Base-by-base conservation (phyloP, 1,284 basidiomycete species). In the Sparassis latifolia region DNA sequence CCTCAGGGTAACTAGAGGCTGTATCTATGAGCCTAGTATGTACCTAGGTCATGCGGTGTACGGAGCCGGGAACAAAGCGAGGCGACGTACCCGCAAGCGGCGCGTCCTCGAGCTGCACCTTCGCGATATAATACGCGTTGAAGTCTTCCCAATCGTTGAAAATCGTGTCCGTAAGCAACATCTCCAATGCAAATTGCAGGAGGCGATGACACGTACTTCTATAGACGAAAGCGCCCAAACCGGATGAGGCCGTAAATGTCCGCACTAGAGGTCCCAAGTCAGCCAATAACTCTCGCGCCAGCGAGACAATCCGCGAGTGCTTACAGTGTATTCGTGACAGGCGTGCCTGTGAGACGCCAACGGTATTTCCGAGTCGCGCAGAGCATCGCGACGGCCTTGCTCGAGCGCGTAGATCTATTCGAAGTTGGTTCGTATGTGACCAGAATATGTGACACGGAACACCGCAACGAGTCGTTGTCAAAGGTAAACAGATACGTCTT, bases 191-290 rank as follows among this genome's bases (percentile, higher is more conserved):
- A 28, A 10, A 42, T 27, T 37, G 37, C 10, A 29, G 12, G 7
- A 49, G 20, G 20, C 29, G 3, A 27, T 0, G 27, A 12, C 5
- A 58, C 64, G 10, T 27, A 65, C 65, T 86, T 84, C 74, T 77
- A 87, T 0, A 84, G 84, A 1, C 79, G 66, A 62, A 84, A 84
- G 12, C 72, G 73, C 1, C 83, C 80, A 58, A 85, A 86, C 3
- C 84, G 77, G 30, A 86, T 65, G 30, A 84, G 72, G 28, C 82
- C 82, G 57, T 86, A 87, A 32, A 86, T 74, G 62, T 87, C 84
- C 6, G 80, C 79, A 20, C 82, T 83, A 57, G 33, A 20, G 20
- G 20, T 20, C 20, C 20, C 20, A 20, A 20, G 20, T 20, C 20
- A 20, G 20, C 20, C 20, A 20, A 20, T 20, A 20, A 20, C 20